Base-by-base conservation (phyloP, 2,329 filamentous ascomycete genomes). In the Pseudogymnoascus sp. region DNA sequence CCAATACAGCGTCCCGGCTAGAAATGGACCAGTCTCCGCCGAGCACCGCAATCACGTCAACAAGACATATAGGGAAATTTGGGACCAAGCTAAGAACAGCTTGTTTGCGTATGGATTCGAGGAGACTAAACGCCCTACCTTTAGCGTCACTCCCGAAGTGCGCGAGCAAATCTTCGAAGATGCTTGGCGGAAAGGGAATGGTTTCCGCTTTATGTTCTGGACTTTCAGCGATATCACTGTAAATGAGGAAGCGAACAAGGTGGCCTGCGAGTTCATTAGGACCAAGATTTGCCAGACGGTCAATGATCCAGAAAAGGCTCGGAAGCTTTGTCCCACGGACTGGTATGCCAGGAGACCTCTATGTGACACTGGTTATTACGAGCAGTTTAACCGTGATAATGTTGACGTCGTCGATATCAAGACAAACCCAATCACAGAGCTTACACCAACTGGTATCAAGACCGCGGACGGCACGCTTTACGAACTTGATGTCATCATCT, bases 141-240 rank as follows among this genome's bases (percentile, higher is more conserved):
- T 69, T 35, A 66, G 66, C 11, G 69, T 67, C n/a, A 63, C 39
- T 12, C 65, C 68, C 16, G 68, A 69, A 60, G 66, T 70, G 59
- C 67, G 70, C 6, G 66, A 71, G 59, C n/a, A 58, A 8, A 65
- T 73, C n/a, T 72, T 70, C 59, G 69, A 74, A 41, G 65, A 67
- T 19, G 61, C 68, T 52, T 72, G 72, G 73, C 64, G 71, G 19
- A 66, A 69, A 29, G 73, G 73, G 5, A 71, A 71, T 62, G 74
- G 73, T 5, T 77, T 77, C 67, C 59, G 69, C 16, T 76, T 72
- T 65, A 72, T 71, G 73, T 70, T 77, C 52, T 66, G 70, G 31
- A 71, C 64, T 5, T 78, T 76, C 66, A 67, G 66, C 5, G 76
- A 79, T 64, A 69, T 75, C 26, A 63, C 70, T 4, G 69, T 67